phyloP scores from a whole-genome alignment of 805 yeast genomes.

The Ogataea siamensis region DNA sequence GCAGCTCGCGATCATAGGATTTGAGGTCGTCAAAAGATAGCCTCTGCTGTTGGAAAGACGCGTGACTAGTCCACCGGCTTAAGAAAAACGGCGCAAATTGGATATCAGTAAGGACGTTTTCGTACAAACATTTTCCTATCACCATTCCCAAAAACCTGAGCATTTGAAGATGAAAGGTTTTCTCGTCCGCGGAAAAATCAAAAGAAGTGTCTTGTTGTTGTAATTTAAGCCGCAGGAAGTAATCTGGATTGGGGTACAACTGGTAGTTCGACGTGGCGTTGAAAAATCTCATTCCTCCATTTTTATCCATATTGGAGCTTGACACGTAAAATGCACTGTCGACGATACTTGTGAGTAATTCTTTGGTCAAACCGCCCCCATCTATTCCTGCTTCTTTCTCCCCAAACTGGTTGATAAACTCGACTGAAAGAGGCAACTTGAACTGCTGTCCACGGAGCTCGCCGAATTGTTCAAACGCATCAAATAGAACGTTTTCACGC shows the following conservation, averaged over 20 bases:
- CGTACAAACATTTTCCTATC: slow-evolving; percentile 87
- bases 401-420: slow-evolving; percentile 70
- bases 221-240: slow-evolving; percentile 28
- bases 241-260: slow-evolving; percentile 69
- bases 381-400: slow-evolving; percentile 83
- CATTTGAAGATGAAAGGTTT: slow-evolving; percentile 31
- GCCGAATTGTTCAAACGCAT: slow-evolving; percentile 64
- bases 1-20: slow-evolving; percentile 66
- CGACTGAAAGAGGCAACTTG: slow-evolving; percentile 59
- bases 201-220: slow-evolving; percentile 24
- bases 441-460: slow-evolving; percentile 49
- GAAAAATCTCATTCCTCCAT: slow-evolving; percentile 35
- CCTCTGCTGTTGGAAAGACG: slow-evolving; percentile 36
- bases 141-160: slow-evolving; percentile 72
- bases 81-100: slow-evolving; percentile 85
- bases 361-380: slow-evolving; percentile 96
- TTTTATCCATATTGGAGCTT: slow-evolving; percentile 22
- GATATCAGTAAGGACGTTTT: slow-evolving; percentile 74
- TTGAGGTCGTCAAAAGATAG: slow-evolving; percentile 78
- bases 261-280: slow-evolving; percentile 51
- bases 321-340: slow-evolving; percentile 61
- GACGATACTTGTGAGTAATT: slow-evolving; percentile 72
- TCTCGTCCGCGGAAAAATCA: slow-evolving; percentile 29
- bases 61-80: slow-evolving; percentile 49
- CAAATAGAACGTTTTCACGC: slow-evolving; percentile 69